Evolutionary conservation across 2,329 filamentous ascomycete species (phyloP), one percentile per base, ranked within the genome.

Genomic region (Pseudocercospora fuligena): DNA sequence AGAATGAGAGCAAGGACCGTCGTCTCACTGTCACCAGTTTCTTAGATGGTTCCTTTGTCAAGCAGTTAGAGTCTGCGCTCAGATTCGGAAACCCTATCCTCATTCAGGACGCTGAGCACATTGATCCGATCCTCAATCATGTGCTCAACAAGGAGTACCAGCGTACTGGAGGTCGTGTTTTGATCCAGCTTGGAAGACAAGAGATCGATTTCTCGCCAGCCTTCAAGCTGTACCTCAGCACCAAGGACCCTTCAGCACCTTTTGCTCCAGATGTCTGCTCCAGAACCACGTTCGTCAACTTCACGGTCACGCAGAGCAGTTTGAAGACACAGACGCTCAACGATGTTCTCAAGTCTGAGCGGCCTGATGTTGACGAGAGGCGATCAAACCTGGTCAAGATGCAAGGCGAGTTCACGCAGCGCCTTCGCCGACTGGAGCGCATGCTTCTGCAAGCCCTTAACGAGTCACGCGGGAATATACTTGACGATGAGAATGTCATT

Each of bases 111-210:
- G 96, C 95, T 0, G 96, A 99, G 81, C 92, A 99, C 78, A 84
- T 99, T 65, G 95, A 99, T 76, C 96, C 96, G 0, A 94, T 99
- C 66, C 89, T 99, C 74, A 99, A 98, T 77, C 95, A 99, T 75
- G 94, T 99, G 64, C 88, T 99, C 80, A 99, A 99, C 83, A 99
- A 99, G 80, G 95, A 99, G 78, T 99, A 99, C 80, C 96, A 99
- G 81, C 96, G 94, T 83, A 99, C 96, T 29, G 95, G 95, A 73
- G 95, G 95, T 23, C 94, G 95, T 86, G 94, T 98, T 54, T 89
- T 99, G 61, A 99, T 99, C 70, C 95, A 99, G 80, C 91, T 99
- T 47, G 95, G 95, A 75, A 97, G 95, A 81, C 96, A 99, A 80
- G 94, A 99, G 81, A 99, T 99, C 72, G 95, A 99, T 80, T 99